Base-by-base conservation (phyloP, 2,329 filamentous ascomycete genomes). In the Annulohypoxylon truncatum region DNA sequence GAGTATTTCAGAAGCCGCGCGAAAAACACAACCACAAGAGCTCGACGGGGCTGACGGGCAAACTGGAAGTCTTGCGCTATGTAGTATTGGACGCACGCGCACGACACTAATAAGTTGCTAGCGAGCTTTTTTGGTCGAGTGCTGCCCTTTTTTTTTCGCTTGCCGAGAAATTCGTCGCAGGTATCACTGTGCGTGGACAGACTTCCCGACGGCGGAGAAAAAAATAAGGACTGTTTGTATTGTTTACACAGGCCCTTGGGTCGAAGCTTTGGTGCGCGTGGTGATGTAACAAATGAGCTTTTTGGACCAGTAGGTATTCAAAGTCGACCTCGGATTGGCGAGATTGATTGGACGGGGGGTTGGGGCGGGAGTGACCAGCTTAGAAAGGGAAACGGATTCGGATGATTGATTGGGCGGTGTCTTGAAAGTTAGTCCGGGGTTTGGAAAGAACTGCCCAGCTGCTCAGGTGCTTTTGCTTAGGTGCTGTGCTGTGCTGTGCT, bases 211-310 rank as follows among this genome's bases (percentile, higher is more conserved):
- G 65, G 60, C 64, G 62, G 68, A 71, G 66, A 68, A 69, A 64
- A 58, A 61, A 64, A 61, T 52, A 59, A 61, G 62, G 54, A 26
- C 53, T 56, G 66, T 62, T 68, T 64, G 69, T 71, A 68, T 73
- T 72, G 68, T 73, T 72, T 73, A 72, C 71, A 66, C 66, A 64
- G 55, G 51, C 53, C 42, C 53, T 26, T 52, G 58, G 64, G 40
- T 67, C 54, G 61, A 67, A 68, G 61, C 59, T 67, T 54, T 63
- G 61, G 67, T 70, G 64, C 67, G 64, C 62, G 68, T 61, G 69
- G 69, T 75, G 74, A 75, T 76, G 73, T 74, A 75, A 76, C 73
- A 69, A 72, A 72, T 71, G 61, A 71, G 71, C 73, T 74, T 64
- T 57, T 66, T 66, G 68, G 64, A 54, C 63, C 56, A 66, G 57